Percentiles rank a stretch among this genome's conserved stretches.
phyloP scores from a whole-genome alignment of 176 grass and related monocot genomes.

The Aegilops speltoides region DNA sequence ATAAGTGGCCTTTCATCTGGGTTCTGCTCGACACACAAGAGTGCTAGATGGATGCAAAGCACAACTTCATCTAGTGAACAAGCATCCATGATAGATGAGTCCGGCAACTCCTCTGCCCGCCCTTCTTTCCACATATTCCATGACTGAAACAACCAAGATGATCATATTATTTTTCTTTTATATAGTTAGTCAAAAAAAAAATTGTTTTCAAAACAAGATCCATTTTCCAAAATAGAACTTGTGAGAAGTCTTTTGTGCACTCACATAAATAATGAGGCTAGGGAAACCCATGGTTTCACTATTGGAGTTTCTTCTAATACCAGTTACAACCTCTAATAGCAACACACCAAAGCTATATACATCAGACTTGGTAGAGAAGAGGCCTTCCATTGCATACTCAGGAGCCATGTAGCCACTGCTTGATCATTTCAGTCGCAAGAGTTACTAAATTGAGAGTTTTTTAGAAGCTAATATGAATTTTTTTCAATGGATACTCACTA shows the following conservation, averaged over 20 bases:
- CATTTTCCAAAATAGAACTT: no score
- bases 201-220: no score
- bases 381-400: not conserved
- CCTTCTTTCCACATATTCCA: not conserved
- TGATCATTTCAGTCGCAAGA: not conserved
- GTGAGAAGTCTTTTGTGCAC: no score
- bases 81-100: not conserved
- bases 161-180: no score
- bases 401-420: not conserved
- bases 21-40: not conserved
- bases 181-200: not conserved
- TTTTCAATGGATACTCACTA: no score
- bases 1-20: not conserved
- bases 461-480: no score
- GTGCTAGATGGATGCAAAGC: not conserved
- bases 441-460: no score
- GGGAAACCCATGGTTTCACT: not conserved
- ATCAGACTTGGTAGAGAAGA: not conserved
- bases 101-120: no score
- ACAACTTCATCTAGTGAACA: not conserved
- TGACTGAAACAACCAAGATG: not conserved
- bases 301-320: not conserved
- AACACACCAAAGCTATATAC: not conserved
- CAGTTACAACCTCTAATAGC: not conserved
- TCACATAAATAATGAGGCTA: no score